A percentile compares a stretch with the other conserved stretches of the same genome.
These are phyloP conservation scores for Debaryomyces coudertii DNA, from an alignment of 1,139 yeast species.

Conservation along the genomic window DNA sequence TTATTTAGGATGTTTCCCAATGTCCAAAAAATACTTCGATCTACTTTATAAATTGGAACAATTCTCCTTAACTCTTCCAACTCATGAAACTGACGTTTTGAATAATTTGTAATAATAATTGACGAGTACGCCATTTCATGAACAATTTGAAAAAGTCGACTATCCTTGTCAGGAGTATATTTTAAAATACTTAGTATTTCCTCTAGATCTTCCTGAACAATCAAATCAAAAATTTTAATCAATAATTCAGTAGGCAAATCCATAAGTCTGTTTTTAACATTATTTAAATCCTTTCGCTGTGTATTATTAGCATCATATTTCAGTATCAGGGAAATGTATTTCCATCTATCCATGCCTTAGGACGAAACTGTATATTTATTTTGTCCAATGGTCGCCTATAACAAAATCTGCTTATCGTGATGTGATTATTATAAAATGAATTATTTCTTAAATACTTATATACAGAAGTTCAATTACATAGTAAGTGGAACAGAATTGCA, in stretches of 20 bases:
- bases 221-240: not conserved
- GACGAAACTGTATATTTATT: not conserved
- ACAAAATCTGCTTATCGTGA: no score
- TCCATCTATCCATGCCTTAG: not conserved
- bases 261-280: not conserved
- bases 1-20: slow-evolving; percentile 3
- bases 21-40: slow-evolving; percentile 5
- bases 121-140: not conserved
- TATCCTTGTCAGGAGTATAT: not conserved
- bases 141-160: not conserved
- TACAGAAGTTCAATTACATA: not conserved
- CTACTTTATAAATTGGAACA: slow-evolving; percentile 4
- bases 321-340: not conserved
- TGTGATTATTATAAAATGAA: no score
- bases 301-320: not conserved
- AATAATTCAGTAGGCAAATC: slow-evolving; percentile 6
- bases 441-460: not conserved
- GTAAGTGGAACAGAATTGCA: not conserved
- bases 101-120: slow-evolving; percentile 6
- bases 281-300: not conserved
- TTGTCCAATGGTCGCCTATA: no score
- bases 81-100: not conserved
- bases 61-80: not conserved
- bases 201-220: slow-evolving; percentile 3
- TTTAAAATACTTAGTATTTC: not conserved